A percentile compares a stretch with the other conserved stretches of the same genome.
Conservation (phyloP, 108 stramenopile species). For the Bacterosira constricta region DNA sequence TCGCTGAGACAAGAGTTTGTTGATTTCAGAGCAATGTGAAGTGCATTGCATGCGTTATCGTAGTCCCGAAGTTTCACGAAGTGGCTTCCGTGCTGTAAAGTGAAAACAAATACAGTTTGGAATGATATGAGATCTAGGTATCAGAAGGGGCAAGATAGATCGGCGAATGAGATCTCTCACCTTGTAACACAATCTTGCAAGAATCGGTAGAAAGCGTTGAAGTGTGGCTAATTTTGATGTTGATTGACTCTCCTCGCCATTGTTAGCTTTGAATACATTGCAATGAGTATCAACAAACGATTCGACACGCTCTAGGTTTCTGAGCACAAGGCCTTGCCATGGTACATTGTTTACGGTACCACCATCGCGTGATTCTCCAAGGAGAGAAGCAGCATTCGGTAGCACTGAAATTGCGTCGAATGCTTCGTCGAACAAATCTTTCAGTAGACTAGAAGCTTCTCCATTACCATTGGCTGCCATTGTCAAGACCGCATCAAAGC, state of each 20-base stretch:
- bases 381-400: constrained; percentile 40
- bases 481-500: constrained; percentile 26
- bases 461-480: constrained; percentile 30
- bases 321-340: constrained; percentile 34
- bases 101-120: not conserved
- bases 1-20: constrained; percentile 35
- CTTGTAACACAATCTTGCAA: constrained; percentile 52
- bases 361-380: constrained; percentile 7
- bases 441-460: constrained; percentile 24
- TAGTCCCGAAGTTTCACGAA: constrained; percentile 25
- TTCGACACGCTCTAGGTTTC: constrained; percentile 24
- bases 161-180: constrained; percentile 17
- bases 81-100: constrained; percentile 38
- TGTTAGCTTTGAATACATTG: constrained; percentile 1
- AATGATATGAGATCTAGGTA: not conserved
- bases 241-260: constrained; percentile 10
- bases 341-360: not conserved
- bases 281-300: constrained; percentile 29
- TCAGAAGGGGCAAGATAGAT: not conserved
- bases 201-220: constrained; percentile 36
- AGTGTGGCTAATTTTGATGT: constrained; percentile 24
- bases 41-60: constrained; percentile 23
- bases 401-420: constrained; percentile 37
- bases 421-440: constrained; percentile 44
- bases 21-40: constrained; percentile 36